Conservation (phyloP, 2,329 filamentous ascomycete genomes). For the Xylariaceae sp. region DNA sequence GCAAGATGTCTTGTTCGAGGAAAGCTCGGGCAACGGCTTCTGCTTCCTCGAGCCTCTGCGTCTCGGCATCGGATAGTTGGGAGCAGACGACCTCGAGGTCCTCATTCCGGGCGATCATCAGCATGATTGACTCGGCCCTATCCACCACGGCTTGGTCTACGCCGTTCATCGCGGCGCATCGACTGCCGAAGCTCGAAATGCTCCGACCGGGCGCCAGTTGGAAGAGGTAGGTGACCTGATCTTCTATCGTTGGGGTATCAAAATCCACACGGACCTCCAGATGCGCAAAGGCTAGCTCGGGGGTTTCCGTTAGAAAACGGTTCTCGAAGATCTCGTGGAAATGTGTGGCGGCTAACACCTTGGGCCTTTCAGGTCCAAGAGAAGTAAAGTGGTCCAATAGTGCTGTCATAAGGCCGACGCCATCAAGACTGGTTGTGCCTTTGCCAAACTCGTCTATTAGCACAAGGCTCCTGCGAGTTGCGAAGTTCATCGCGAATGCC, state of each 20-base stretch:
- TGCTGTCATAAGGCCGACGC: slow-evolving; percentile 60
- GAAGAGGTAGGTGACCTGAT: slow-evolving; percentile 76
- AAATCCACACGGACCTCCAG: slow-evolving; percentile 71
- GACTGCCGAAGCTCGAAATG: slow-evolving; percentile 80
- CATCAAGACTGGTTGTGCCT: slow-evolving; percentile 61
- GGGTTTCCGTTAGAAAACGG: slow-evolving; percentile 54
- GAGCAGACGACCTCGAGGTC: slow-evolving; percentile 76
- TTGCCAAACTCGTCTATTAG: slow-evolving; percentile 92
- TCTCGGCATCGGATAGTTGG: slow-evolving; percentile 65
- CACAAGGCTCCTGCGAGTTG: slow-evolving; percentile 76
- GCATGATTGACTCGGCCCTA: slow-evolving; percentile 73
- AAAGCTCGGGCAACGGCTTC: slow-evolving; percentile 63
- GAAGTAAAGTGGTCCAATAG: slow-evolving; percentile 59
- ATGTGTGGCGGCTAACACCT: slow-evolving; percentile 64
- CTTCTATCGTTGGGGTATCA: slow-evolving; percentile 51
- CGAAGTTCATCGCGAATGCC: slow-evolving; percentile 72
- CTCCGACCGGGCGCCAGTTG: slow-evolving; percentile 69
- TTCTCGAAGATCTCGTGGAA: slow-evolving; percentile 74
- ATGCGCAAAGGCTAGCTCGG: slow-evolving; percentile 62
- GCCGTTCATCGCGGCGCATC: slow-evolving; percentile 86
- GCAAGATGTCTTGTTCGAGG: slow-evolving; percentile 47
- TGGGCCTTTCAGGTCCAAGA: slow-evolving; percentile 51
- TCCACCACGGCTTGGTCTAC: slow-evolving; percentile 72
- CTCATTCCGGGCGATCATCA: slow-evolving; percentile 70
- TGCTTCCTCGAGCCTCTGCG: slow-evolving; percentile 67